A percentile compares a stretch with the other conserved stretches of the same genome.
Conservation (phyloP, 2,329 filamentous ascomycete species). For the Daldinia eschscholtzii region DNA sequence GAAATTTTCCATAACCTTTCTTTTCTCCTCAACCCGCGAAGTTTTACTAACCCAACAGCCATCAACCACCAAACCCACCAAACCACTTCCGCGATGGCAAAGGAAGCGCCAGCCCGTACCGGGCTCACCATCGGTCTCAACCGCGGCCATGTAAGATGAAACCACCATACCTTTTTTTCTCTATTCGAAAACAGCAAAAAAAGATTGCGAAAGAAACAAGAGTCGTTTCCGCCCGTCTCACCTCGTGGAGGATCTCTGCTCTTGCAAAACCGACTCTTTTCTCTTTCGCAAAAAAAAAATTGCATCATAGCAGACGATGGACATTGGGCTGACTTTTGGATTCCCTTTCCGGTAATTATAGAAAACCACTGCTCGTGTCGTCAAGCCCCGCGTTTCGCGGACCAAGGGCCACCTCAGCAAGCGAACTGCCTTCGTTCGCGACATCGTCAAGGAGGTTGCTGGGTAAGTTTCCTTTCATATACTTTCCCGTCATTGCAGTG, state of each 20-base stretch:
- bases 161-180: slow-evolving; percentile 27
- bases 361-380: slow-evolving; percentile 85
- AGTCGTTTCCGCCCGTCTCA: slow-evolving; percentile 65
- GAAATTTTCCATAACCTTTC: slow-evolving; percentile 31
- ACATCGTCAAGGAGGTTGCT: slow-evolving; percentile 98
- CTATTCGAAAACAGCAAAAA: slow-evolving; percentile 17
- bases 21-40: slow-evolving; percentile 41
- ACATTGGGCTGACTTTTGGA: slow-evolving; percentile 66
- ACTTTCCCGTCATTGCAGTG: not conserved
- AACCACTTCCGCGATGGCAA: slow-evolving; percentile 64
- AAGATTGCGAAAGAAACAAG: slow-evolving; percentile 35
- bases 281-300: slow-evolving; percentile 56
- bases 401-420: slow-evolving; percentile 98
- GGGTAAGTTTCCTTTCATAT: slow-evolving; percentile 71
- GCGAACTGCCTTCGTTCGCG: slow-evolving; percentile 95
- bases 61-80: slow-evolving; percentile 35
- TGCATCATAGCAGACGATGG: slow-evolving; percentile 68
- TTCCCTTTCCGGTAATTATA: slow-evolving; percentile 59
- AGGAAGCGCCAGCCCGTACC: slow-evolving; percentile 68
- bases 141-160: slow-evolving; percentile 72
- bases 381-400: slow-evolving; percentile 82
- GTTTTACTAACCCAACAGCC: slow-evolving; percentile 50
- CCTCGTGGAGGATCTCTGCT: slow-evolving; percentile 81
- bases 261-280: slow-evolving; percentile 59
- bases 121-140: slow-evolving; percentile 72